Evolutionary conservation across 108 stramenopile species (phyloP).

Genomic region (Fragilaria crotonensis): DNA sequence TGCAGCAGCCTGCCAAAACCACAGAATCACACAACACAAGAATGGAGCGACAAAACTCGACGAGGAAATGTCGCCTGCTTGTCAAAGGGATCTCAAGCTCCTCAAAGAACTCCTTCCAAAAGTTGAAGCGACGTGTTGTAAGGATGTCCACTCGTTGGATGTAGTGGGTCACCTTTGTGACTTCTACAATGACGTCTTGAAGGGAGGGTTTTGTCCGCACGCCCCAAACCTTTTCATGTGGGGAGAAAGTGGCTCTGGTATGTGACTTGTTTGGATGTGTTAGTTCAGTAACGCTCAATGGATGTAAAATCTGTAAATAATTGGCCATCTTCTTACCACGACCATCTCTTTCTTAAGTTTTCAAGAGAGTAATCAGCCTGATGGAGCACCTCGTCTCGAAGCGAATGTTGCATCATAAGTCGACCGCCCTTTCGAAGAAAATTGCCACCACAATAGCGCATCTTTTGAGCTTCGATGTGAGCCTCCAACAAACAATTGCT

Average conservation of each 20-base stretch:
- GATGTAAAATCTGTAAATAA: no score
- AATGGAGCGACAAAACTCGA: neutral
- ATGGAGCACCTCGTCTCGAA: neutral
- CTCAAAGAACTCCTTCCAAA: neutral
- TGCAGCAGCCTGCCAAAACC: neutral
- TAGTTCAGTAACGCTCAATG: no score
- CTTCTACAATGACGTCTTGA: constrained; percentile 52
- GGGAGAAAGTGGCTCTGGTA: constrained; percentile 7
- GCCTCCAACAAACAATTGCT: neutral
- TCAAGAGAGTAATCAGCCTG: neutral
- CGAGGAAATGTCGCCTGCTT: neutral
- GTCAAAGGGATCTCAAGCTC: neutral
- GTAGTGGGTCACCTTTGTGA: constrained; percentile 36
- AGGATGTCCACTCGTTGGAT: neutral
- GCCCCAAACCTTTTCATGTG: constrained; percentile 34
- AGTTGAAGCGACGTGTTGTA: neutral
- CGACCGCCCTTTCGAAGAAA: neutral
- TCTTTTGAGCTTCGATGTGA: neutral
- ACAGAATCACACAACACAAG: neutral
- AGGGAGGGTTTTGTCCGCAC: constrained; percentile 61
- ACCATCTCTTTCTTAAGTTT: no score
- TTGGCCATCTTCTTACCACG: no score
- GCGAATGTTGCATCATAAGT: neutral
- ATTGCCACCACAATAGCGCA: neutral
- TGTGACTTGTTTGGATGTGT: neutral